Percentiles rank a stretch among this genome's conserved stretches.
Evolutionary conservation across 306 rosid species (phyloP).

Genomic region (Vigna angularis): DNA sequence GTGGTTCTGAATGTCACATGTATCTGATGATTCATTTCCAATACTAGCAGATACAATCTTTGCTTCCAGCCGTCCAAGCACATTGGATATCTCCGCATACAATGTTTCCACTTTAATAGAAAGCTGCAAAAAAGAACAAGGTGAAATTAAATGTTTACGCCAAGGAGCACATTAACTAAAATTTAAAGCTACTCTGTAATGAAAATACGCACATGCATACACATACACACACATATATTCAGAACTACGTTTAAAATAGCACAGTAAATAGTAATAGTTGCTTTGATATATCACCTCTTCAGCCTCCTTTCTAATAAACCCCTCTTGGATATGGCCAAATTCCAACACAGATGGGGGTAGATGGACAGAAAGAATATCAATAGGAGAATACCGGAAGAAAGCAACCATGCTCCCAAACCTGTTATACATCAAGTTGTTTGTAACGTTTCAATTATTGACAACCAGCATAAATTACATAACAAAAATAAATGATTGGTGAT

Average conservation of each 20-base stretch:
- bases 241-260: slow-evolving; percentile 24
- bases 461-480: slow-evolving; percentile 30
- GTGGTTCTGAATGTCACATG: slow-evolving; percentile 60
- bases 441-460: slow-evolving; percentile 42
- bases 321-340: slow-evolving; percentile 74
- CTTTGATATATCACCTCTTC: slow-evolving; percentile 64
- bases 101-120: slow-evolving; percentile 73
- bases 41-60: slow-evolving; percentile 53
- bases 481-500: slow-evolving; percentile 20
- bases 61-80: slow-evolving; percentile 69
- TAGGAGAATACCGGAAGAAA: slow-evolving; percentile 92
- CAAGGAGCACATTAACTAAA: slow-evolving; percentile 26
- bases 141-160: slow-evolving; percentile 33
- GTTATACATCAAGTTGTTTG: slow-evolving; percentile 42
- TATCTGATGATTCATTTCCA: slow-evolving; percentile 56
- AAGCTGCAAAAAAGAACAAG: slow-evolving; percentile 57
- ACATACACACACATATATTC: neutral
- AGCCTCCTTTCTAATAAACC: slow-evolving; percentile 82
- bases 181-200: neutral
- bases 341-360: slow-evolving; percentile 87
- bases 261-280: slow-evolving; percentile 33
- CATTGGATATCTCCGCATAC: slow-evolving; percentile 76
- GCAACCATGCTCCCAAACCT: slow-evolving; percentile 98
- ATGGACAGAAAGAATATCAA: slow-evolving; percentile 85
- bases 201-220: neutral